Evolutionary conservation across 371 early-diverging fungal species (phyloP).

Genomic region (Mortierella sp.): DNA sequence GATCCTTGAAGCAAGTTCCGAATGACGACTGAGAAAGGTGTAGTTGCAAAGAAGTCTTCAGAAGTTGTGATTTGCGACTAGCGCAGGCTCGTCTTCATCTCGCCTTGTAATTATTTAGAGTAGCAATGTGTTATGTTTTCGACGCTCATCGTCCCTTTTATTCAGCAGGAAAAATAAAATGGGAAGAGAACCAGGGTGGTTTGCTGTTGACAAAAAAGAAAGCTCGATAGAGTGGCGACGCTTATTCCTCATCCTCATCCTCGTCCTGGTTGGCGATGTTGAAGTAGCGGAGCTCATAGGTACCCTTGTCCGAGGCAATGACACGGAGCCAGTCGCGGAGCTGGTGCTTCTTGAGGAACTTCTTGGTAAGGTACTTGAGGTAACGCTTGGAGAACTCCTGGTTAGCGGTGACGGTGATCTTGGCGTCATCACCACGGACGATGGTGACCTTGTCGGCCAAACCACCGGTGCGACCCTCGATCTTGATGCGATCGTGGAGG

Average conservation of each 20-base stretch:
- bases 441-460: constrained; percentile 91
- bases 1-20: neutral
- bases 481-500: constrained; percentile 98
- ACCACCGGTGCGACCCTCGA: constrained; percentile 96
- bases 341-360: constrained; percentile 99
- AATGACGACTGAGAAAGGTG: constrained; percentile 8
- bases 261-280: constrained; percentile 91
- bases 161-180: constrained; percentile 20
- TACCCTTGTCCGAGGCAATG: constrained; percentile 89
- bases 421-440: constrained; percentile 81
- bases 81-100: constrained; percentile 79
- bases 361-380: constrained; percentile 99
- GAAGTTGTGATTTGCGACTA: constrained; percentile 72
- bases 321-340: constrained; percentile 99
- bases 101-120: constrained; percentile 59
- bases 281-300: constrained; percentile 97
- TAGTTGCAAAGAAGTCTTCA: constrained; percentile 54
- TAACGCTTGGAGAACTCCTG: constrained; percentile 96
- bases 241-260: constrained; percentile 82
- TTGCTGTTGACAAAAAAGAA: constrained; percentile 12
- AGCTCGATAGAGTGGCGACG: constrained; percentile 1
- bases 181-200: constrained; percentile 26
- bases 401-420: constrained; percentile 85
- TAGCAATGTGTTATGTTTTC: constrained; percentile 18
- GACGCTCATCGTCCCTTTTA: constrained; percentile 34